These are phyloP conservation scores for Casuarina cunninghamiana DNA, from an alignment of 306 rosid species.

Conservation along the genomic window DNA sequence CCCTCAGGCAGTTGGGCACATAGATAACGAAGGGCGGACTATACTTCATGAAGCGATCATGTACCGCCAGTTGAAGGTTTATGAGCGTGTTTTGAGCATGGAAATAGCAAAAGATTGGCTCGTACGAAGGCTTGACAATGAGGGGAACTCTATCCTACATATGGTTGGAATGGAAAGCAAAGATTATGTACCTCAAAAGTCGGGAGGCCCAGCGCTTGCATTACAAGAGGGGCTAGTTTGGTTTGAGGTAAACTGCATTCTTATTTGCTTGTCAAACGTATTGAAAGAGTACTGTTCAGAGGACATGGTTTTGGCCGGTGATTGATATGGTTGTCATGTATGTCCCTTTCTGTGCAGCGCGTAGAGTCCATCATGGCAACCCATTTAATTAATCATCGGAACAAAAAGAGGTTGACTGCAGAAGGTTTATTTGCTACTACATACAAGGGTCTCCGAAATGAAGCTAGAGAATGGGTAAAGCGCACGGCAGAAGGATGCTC, in stretches of 20 bases:
- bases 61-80: constrained; percentile 7
- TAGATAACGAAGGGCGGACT: not conserved
- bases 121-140: too few species aligned
- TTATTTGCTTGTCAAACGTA: too few species aligned
- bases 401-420: not conserved
- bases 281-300: too few species aligned
- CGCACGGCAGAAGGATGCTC: too few species aligned
- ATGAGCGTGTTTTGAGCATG: not conserved
- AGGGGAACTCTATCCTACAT: too few species aligned
- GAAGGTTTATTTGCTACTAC: too few species aligned
- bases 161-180: not conserved
- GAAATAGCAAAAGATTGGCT: not conserved
- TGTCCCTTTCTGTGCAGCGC: not conserved
- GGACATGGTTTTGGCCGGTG: too few species aligned
- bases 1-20: constrained; percentile 6
- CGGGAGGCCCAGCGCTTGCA: not conserved
- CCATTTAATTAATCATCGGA: not conserved
- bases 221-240: not conserved
- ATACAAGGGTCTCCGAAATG: too few species aligned
- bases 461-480: too few species aligned
- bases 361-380: not conserved
- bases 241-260: not conserved
- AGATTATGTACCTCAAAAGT: not conserved
- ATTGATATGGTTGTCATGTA: not conserved
- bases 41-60: not conserved